phyloP scores from a whole-genome alignment of 2,329 filamentous ascomycete species.

The Aureobasidium lini region DNA sequence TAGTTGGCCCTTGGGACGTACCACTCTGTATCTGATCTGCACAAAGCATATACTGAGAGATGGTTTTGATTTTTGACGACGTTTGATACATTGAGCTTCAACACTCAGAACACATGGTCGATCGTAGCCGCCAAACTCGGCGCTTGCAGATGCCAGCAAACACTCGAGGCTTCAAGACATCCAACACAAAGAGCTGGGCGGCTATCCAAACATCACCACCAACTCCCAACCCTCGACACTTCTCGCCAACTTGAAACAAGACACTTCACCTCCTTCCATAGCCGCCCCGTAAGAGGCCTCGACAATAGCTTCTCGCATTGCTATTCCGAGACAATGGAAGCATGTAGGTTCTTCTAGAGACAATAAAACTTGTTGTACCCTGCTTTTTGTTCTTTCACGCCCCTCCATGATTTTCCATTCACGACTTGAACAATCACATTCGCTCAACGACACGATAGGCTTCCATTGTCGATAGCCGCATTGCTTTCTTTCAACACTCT shows the following conservation, averaged over 20 bases:
- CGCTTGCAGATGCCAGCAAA: neutral
- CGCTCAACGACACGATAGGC: neutral
- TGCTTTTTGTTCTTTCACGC: neutral
- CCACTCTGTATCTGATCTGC: too few relatives aligned
- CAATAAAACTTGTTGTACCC: slow-evolving; percentile 1
- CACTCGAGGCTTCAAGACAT: neutral
- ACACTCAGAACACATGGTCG: too few relatives aligned
- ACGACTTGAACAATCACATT: neutral
- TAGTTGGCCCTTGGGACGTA: too few relatives aligned
- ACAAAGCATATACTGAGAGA: too few relatives aligned
- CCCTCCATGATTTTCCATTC: neutral
- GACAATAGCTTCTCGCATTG: neutral
- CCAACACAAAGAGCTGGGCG: slow-evolving; percentile 2
- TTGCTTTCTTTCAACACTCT: neutral
- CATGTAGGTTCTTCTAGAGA: slow-evolving; percentile 5
- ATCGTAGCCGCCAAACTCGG: neutral
- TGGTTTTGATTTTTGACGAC: too few relatives aligned
- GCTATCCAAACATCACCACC: neutral
- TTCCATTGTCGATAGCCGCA: neutral
- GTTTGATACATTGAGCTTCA: too few relatives aligned
- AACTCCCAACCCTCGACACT: neutral
- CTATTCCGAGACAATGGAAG: neutral
- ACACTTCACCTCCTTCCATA: neutral
- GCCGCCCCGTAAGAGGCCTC: neutral
- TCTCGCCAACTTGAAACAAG: neutral